These are phyloP conservation scores for Sclerotinia sclerotiorum DNA, from an alignment of 2,329 filamentous ascomycete genomes.

Conservation along the genomic window DNA sequence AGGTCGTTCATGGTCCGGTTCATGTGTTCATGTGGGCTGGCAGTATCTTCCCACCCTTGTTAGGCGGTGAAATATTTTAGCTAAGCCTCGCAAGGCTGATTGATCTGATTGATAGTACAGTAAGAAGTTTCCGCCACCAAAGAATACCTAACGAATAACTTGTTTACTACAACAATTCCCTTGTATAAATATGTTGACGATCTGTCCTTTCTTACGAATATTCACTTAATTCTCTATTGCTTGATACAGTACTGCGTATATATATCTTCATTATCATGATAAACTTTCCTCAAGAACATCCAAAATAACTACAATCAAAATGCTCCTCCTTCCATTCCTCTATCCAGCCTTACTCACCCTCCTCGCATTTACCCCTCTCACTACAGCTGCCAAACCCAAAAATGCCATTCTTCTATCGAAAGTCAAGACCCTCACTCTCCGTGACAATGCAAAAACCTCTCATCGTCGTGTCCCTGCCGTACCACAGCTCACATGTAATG, in stretches of 20 bases:
- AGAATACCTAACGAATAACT: no score
- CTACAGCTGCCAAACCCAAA: conserved; percentile 27
- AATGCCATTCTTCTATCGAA: conserved; percentile 61
- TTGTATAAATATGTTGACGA: conserved; percentile 10
- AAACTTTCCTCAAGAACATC: background rate
- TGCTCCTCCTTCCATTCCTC: conserved; percentile 33
- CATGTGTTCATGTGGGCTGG: background rate
- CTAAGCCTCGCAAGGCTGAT: conserved; percentile 16
- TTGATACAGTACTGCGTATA: background rate
- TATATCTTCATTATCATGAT: background rate
- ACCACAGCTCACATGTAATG: conserved; percentile 76
- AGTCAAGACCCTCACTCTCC: conserved; percentile 78
- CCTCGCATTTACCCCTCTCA: conserved; percentile 32
- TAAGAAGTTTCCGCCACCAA: conserved; percentile 16
- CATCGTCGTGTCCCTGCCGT: conserved; percentile 74
- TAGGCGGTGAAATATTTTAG: conserved; percentile 6
- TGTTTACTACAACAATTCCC: background rate
- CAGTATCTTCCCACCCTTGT: background rate
- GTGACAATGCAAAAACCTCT: conserved; percentile 64
- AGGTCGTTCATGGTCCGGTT: no score
- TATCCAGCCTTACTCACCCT: conserved; percentile 33
- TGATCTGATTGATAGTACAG: background rate
- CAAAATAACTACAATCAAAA: conserved; percentile 23
- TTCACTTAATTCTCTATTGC: background rate
- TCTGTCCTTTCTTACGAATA: conserved; percentile 16